Evolutionary conservation across 2,329 filamentous ascomycete genomes (phyloP).

Genomic region (Coniochaeta pulveracea): DNA sequence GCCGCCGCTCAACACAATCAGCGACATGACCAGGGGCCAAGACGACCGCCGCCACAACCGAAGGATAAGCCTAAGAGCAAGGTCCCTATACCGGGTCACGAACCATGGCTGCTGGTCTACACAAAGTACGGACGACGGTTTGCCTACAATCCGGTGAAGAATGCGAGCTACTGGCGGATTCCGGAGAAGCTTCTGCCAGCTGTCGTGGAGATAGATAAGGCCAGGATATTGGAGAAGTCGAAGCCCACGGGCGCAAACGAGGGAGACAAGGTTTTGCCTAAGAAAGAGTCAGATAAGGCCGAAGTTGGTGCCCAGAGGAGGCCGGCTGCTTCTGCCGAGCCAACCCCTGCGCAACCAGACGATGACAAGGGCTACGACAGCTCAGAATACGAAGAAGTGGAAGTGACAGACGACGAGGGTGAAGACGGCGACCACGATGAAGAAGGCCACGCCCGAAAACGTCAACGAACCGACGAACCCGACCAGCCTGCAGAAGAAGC

Average conservation of each 20-base stretch:
- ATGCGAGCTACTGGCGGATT: constrained; percentile 91
- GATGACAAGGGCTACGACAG: constrained; percentile 40
- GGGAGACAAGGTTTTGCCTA: constrained; percentile 19
- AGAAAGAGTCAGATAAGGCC: constrained; percentile 19
- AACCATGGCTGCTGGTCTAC: constrained; percentile 85
- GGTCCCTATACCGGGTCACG: constrained; percentile 65
- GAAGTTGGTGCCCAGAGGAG: constrained; percentile 23
- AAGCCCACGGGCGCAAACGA: constrained; percentile 11
- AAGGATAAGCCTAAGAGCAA: constrained; percentile 73
- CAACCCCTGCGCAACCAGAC: constrained; percentile 5
- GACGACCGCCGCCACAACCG: constrained; percentile 54
- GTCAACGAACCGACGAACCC: constrained; percentile 31
- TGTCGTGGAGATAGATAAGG: constrained; percentile 62
- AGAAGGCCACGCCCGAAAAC: constrained; percentile 30
- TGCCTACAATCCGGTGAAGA: constrained; percentile 76
- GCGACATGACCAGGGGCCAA: constrained; percentile 29
- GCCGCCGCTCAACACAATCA: constrained; percentile 15
- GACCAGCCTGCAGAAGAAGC: constrained; percentile 27
- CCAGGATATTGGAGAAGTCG: constrained; percentile 51
- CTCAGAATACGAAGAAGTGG: constrained; percentile 67
- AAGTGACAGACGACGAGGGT: constrained; percentile 53
- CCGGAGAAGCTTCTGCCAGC: constrained; percentile 76
- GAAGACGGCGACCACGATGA: constrained; percentile 39
- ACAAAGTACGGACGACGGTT: constrained; percentile 86
- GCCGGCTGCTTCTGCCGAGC: constrained; percentile 7